Percentiles rank a stretch among this genome's conserved stretches.
These are phyloP conservation scores for Cryptococcus jaspeensis DNA, from an alignment of 1,284 basidiomycete genomes.

Conservation along the genomic window DNA sequence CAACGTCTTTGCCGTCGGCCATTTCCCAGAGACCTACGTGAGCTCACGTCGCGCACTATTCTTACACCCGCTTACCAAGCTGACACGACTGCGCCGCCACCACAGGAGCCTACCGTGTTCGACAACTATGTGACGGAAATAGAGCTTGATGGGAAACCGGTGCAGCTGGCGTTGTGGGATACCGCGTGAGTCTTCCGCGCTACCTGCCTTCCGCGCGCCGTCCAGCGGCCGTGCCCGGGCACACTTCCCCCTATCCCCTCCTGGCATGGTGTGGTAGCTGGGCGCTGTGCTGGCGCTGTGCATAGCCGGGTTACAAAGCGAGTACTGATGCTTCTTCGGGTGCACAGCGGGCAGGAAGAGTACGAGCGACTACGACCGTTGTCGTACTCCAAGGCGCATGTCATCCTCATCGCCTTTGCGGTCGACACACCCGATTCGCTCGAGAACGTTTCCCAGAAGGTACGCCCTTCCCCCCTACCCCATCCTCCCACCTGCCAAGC, in stretches of 20 bases:
- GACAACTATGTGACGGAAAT: conserved; percentile 99
- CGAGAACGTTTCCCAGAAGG: conserved; percentile 92
- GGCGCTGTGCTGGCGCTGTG: neutral
- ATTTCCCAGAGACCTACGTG: conserved; percentile 95
- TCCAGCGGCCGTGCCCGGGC: too few relatives aligned
- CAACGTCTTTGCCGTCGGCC: conserved; percentile 77
- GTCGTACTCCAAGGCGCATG: conserved; percentile 96
- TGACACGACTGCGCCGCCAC: neutral
- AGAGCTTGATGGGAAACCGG: conserved; percentile 91
- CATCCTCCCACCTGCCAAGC: neutral
- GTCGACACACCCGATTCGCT: conserved; percentile 96
- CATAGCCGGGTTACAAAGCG: neutral
- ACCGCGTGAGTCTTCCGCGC: conserved; percentile 90
- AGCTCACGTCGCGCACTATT: conserved; percentile 26
- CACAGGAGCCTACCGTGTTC: conserved; percentile 70
- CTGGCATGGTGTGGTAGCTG: too few relatives aligned
- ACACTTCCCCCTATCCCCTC: too few relatives aligned
- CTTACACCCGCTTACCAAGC: too few relatives aligned
- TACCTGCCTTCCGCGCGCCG: too few relatives aligned
- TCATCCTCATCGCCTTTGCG: conserved; percentile 95
- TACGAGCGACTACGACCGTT: conserved; percentile 93
- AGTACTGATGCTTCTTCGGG: neutral
- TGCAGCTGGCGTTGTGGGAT: conserved; percentile 95
- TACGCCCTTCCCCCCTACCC: conserved; percentile 40
- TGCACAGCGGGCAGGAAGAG: conserved; percentile 84